A percentile compares a stretch with the other conserved stretches of the same genome.
These are phyloP conservation scores for Mycena galericulata DNA, from an alignment of 768 basidiomycete genomes.

Conservation along the genomic window DNA sequence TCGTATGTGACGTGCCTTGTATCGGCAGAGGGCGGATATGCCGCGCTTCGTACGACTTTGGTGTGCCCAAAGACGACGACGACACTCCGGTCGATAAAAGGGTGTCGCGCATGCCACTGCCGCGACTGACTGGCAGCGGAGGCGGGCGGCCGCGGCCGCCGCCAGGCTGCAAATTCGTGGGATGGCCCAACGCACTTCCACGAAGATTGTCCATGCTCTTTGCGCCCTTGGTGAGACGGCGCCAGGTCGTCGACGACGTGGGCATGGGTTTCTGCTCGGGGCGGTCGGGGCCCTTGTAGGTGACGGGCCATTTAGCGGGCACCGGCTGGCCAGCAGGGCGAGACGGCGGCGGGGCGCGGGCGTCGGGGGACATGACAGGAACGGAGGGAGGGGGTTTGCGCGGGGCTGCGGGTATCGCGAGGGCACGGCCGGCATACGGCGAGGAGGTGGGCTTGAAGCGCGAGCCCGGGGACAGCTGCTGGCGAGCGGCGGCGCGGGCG, in stretches of 20 bases:
- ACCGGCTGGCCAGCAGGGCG: slow-evolving; percentile 58
- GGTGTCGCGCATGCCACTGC: slow-evolving; percentile 39
- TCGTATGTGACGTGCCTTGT: slow-evolving; percentile 51
- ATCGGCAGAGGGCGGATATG: slow-evolving; percentile 54
- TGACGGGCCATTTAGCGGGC: slow-evolving; percentile 59
- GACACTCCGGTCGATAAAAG: slow-evolving; percentile 35
- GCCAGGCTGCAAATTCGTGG: slow-evolving; percentile 50
- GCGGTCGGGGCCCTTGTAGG: slow-evolving; percentile 63
- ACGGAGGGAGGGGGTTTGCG: slow-evolving; percentile 54
- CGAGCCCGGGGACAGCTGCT: slow-evolving; percentile 43
- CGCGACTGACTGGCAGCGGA: slow-evolving; percentile 50
- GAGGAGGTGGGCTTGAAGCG: slow-evolving; percentile 49
- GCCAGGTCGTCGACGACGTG: slow-evolving; percentile 45
- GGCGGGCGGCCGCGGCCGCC: slow-evolving; percentile 44
- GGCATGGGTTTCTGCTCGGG: slow-evolving; percentile 51
- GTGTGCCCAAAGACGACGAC: slow-evolving; percentile 43
- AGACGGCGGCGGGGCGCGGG: slow-evolving; percentile 45
- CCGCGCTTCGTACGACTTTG: slow-evolving; percentile 57
- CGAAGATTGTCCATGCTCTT: slow-evolving; percentile 73
- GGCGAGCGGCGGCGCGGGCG: slow-evolving; percentile 43
- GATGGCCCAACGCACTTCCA: slow-evolving; percentile 46
- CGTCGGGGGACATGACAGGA: slow-evolving; percentile 46
- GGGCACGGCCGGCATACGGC: slow-evolving; percentile 45
- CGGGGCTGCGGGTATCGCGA: slow-evolving; percentile 52
- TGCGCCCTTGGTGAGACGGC: slow-evolving; percentile 50